Evolutionary conservation across 306 rosid species (phyloP), one percentile per base, ranked within the genome.

Genomic region (Begonia masoniana): DNA sequence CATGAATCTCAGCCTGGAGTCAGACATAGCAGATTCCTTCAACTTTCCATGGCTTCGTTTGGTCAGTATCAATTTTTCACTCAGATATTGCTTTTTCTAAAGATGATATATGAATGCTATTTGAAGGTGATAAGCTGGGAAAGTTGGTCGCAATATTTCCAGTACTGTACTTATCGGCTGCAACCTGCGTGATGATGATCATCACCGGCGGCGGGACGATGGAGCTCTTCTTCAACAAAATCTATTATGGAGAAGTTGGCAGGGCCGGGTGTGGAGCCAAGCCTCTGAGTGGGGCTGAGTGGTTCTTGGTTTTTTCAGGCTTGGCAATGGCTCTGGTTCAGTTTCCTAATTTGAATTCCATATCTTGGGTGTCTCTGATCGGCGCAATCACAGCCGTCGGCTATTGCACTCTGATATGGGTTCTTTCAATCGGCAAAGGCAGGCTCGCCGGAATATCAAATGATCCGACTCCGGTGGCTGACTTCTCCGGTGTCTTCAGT

Each of bases 11-110:
- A 73, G 1, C 55, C 82, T 9, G 87, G 89, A 45, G 54, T 60
- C 58, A 80, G 96, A 60, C 80, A 80, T 62, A 80, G 89, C 62
- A 73, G 94, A 71, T 87, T 80, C 59, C 84, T 87, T 57, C 77
- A 54, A 24, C 96, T 87, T 62, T 76, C 82, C 59, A 67, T 68
- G 78, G 68, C 58, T 6, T 82, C 89, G 62, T 87, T 87, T 23
- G 96, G 96, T 87, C 73, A 59, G 66, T 41, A 50, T 4, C 47
- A 46, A 24, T 2, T 45, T 45, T 45, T 45, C 49, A 45, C 13
- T 45, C n/a, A 10, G 49, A 7, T 0, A 45, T 31, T 31, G 39
- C 24, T 31, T 31, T 26, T 31, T 4, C 39, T 31, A 31, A 31
- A 31, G 9, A 31, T 1, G 39, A 31, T 31, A 5, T 3, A 6